Conservation (phyloP, 345 rosid species). For the Brassica nigra region DNA sequence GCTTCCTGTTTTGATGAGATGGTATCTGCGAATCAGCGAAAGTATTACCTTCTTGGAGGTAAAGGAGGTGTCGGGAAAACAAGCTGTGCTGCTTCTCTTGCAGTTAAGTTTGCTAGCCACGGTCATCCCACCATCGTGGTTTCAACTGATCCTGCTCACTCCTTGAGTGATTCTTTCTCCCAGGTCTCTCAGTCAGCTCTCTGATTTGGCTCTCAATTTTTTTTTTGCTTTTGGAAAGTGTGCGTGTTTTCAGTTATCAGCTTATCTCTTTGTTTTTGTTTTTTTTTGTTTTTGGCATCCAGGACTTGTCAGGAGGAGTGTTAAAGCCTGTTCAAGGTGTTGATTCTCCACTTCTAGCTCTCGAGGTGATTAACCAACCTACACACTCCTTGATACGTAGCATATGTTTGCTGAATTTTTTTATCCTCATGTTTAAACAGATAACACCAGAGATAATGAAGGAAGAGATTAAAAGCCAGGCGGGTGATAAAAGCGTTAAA, state of each 20-base stretch:
- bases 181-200: conserved; percentile 46
- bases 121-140: conserved; percentile 85
- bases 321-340: conserved; percentile 70
- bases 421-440: conserved; percentile 37
- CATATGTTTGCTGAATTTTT: conserved; percentile 18
- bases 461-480: conserved; percentile 61
- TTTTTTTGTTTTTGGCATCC: not conserved
- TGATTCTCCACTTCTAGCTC: conserved; percentile 69
- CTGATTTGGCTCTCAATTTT: conserved; percentile 8
- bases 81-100: conserved; percentile 87
- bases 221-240: not conserved
- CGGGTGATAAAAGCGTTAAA: conserved; percentile 49
- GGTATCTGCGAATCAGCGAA: conserved; percentile 48
- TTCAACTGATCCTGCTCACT: conserved; percentile 88
- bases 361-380: conserved; percentile 54
- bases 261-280: not conserved
- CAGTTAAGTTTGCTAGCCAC: conserved; percentile 73
- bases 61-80: conserved; percentile 93
- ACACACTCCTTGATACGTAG: not conserved
- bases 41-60: conserved; percentile 74
- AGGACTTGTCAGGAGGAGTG: conserved; percentile 78
- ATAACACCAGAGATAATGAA: conserved; percentile 64
- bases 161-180: conserved; percentile 77
- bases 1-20: conserved; percentile 34
- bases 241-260: not conserved